Evolutionary conservation across 1,284 basidiomycete genomes (phyloP).

Genomic region (Ceratobasidium sp.): DNA sequence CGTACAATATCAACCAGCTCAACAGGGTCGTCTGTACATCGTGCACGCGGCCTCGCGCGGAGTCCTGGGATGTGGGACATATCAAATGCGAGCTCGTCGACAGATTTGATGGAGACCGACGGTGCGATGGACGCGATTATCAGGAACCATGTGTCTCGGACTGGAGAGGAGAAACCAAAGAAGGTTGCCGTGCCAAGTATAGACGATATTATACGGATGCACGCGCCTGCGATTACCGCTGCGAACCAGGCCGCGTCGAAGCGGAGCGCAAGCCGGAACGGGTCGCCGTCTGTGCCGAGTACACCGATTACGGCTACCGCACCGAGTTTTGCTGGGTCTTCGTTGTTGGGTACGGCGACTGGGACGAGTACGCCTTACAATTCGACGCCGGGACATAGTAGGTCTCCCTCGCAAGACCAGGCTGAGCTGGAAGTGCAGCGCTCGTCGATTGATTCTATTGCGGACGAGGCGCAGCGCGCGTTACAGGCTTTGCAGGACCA

Average conservation of each 20-base stretch:
- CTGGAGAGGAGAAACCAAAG: conserved; percentile 8
- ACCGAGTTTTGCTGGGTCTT: conserved; percentile 40
- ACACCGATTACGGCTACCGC: conserved; percentile 55
- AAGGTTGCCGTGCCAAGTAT: conserved; percentile 76
- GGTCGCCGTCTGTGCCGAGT: conserved; percentile 21
- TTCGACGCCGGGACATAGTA: conserved; percentile 65
- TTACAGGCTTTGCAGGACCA: conserved; percentile 22
- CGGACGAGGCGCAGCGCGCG: conserved; percentile 75
- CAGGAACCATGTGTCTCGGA: conserved; percentile 9
- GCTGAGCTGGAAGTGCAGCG: conserved; percentile 64
- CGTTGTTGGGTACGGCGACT: conserved; percentile 55
- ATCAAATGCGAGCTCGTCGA: conserved; percentile 14
- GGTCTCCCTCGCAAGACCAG: conserved; percentile 61
- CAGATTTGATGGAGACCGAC: conserved; percentile 31
- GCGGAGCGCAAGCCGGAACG: background rate
- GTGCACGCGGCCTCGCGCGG: conserved; percentile 31
- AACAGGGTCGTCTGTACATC: conserved; percentile 20
- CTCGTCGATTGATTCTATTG: conserved; percentile 85
- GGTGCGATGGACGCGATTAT: conserved; percentile 18
- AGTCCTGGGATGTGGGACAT: conserved; percentile 43
- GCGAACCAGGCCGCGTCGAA: conserved; percentile 58
- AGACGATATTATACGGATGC: conserved; percentile 82
- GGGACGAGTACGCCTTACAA: conserved; percentile 47
- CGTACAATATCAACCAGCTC: conserved; percentile 41
- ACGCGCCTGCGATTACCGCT: conserved; percentile 70